These are phyloP conservation scores for Tylopilus sp. DNA, from an alignment of 1,284 basidiomycete genomes.

Conservation along the genomic window DNA sequence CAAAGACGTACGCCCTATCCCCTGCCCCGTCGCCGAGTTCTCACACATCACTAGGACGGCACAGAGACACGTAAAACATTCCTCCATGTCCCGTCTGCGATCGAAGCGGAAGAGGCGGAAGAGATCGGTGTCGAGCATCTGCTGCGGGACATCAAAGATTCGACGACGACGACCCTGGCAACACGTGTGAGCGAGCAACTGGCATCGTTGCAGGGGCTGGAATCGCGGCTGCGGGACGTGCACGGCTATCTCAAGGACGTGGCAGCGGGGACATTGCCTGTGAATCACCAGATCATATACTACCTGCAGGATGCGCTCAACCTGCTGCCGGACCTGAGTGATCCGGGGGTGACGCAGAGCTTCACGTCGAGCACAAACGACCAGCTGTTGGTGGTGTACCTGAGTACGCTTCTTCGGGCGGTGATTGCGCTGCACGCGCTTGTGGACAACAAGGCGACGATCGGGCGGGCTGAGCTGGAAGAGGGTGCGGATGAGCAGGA, in stretches of 20 bases:
- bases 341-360: conserved; percentile 77
- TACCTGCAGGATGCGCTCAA: conserved; percentile 97
- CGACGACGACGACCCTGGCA: conserved; percentile 91
- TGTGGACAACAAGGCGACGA: conserved; percentile 87
- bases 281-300: conserved; percentile 98
- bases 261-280: conserved; percentile 82
- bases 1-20: conserved; percentile 80
- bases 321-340: conserved; percentile 87
- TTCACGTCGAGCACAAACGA: conserved; percentile 96
- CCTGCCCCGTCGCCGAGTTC: not conserved
- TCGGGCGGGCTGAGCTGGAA: conserved; percentile 82
- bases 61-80: conserved; percentile 87
- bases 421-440: conserved; percentile 96
- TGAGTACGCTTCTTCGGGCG: conserved; percentile 90
- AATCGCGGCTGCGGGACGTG: conserved; percentile 88
- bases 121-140: conserved; percentile 99
- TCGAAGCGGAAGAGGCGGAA: conserved; percentile 93
- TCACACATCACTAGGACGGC: conserved; percentile 64
- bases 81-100: conserved; percentile 76
- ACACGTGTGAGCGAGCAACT: conserved; percentile 94
- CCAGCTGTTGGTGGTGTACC: conserved; percentile 93
- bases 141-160: conserved; percentile 95
- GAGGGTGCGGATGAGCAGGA: conserved; percentile 73
- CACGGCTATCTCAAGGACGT: conserved; percentile 92
- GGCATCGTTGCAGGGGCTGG: conserved; percentile 91